A percentile compares a stretch with the other conserved stretches of the same genome.
Conservation (phyloP, 345 rosid species). For the Citrus inodora region DNA sequence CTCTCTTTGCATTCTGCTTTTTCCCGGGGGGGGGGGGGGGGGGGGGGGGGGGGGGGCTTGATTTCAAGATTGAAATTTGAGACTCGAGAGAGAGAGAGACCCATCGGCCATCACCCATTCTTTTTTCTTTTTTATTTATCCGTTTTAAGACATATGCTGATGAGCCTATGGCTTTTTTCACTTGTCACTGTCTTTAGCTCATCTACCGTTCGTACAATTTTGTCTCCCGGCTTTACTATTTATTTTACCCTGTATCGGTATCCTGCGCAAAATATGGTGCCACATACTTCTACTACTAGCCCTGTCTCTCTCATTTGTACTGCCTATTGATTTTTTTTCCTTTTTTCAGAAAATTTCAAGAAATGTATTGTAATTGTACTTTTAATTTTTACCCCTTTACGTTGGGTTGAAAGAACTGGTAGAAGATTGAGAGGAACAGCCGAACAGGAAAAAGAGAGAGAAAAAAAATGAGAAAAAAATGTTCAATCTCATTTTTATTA, state of each 20-base stretch:
- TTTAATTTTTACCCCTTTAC: background rate
- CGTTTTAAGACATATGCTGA: background rate
- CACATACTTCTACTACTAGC: background rate
- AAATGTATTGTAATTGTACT: background rate
- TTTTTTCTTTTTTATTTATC: background rate
- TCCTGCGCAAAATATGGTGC: background rate
- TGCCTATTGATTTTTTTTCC: no score
- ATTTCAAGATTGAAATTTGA: background rate
- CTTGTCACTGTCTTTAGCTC: slow-evolving; percentile 14
- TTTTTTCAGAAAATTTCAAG: background rate
- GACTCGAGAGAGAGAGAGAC: background rate
- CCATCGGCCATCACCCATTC: background rate
- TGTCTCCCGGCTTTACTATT: background rate
- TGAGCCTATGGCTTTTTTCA: background rate
- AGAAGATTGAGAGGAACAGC: no score
- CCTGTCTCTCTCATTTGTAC: background rate
- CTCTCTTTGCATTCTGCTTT: slow-evolving; percentile 7
- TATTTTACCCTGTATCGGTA: background rate
- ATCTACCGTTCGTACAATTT: background rate
- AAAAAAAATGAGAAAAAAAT: no score
- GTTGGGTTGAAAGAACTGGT: no score
- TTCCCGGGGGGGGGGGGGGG: no score
- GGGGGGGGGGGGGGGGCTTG: no score
- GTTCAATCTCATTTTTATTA: no score
- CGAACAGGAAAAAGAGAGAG: no score